Base-by-base conservation (phyloP, 768 basidiomycete species). In the Lactarius indigo region DNA sequence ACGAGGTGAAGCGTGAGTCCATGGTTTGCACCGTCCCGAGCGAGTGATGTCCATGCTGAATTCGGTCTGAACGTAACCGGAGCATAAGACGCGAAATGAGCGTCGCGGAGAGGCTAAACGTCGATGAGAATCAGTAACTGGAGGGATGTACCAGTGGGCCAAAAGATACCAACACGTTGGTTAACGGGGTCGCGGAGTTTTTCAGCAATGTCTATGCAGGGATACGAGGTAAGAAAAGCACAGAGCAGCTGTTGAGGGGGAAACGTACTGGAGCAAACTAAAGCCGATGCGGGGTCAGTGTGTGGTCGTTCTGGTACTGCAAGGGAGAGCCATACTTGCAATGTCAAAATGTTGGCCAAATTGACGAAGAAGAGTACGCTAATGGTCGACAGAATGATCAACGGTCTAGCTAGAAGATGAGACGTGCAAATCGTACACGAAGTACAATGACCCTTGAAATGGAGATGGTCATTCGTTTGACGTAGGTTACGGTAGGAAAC, bases 1-100 rank as follows among this genome's bases (percentile, higher is more conserved):
- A 17, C 47, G 60, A 50, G 23, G 0, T 28, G n/a, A 52, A 20
- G 23, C 2, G 7, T 37, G 35, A 5, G 23, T 61, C 33, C 20
- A 47, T 10, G 9, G 60, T 61, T 23, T 18, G 13, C 13, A 3
- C 33, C 4, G 33, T 8, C 60, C 23, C 18, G 47, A 35, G 33
- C 15, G 20, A 50, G 17, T n/a, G 26, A n/a, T 52, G 60, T 26
- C 28, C 20, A 20, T 2, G 7, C 6, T 7, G 15, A 17, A 52
- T 18, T 18, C 47, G 15, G 13, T 61, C 15, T 35, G 60, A 61
- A 28, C 50, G 60, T 13, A 61, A 37, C 18, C 18, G 31, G 47
- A 61, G 33, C 47, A 61, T 37, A n/a, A 61, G 23, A 28, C 60
- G 60, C 30, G 60, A 61, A 28, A 61, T 26, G 18, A 61, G 60